Percentiles rank a stretch among this genome's conserved stretches.
Conservation (phyloP, 1,139 yeast species). For the Taphrina confusa region DNA sequence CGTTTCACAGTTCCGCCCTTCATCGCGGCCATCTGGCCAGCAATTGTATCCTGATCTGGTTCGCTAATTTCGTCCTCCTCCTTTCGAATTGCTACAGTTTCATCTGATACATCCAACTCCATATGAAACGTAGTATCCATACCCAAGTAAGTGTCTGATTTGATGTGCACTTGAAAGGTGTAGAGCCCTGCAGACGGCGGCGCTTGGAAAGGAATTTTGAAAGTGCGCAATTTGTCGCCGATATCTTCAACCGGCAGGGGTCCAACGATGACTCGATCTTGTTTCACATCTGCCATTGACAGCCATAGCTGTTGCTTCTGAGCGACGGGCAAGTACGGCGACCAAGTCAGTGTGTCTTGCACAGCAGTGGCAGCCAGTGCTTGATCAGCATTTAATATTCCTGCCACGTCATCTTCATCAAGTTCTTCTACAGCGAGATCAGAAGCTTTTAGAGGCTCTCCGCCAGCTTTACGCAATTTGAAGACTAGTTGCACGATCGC, state of each 20-base stretch:
- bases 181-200: constrained; percentile 37
- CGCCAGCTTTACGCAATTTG: constrained; percentile 64
- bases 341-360: constrained; percentile 28
- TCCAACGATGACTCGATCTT: constrained; percentile 37
- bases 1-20: constrained; percentile 17
- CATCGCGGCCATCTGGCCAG: constrained; percentile 33
- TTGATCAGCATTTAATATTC: constrained; percentile 18
- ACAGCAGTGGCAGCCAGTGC: constrained; percentile 28
- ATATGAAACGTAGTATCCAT: constrained; percentile 29
- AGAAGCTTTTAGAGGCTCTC: constrained; percentile 4
- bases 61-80: constrained; percentile 31
- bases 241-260: constrained; percentile 34
- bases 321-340: constrained; percentile 34
- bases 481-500: constrained; percentile 74
- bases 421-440: constrained; percentile 14
- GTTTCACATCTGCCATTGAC: constrained; percentile 36
- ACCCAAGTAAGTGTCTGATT: constrained; percentile 37
- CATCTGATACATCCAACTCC: constrained; percentile 35
- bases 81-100: not conserved
- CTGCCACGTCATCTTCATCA: constrained; percentile 30
- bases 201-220: constrained; percentile 36
- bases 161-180: constrained; percentile 36
- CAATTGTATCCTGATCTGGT: constrained; percentile 28
- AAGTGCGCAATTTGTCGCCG: constrained; percentile 32
- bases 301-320: constrained; percentile 36